Percentiles rank a stretch among this genome's conserved stretches.
phyloP scores from a whole-genome alignment of 1,284 basidiomycete genomes.

The Uromyces viciae-fabae region DNA sequence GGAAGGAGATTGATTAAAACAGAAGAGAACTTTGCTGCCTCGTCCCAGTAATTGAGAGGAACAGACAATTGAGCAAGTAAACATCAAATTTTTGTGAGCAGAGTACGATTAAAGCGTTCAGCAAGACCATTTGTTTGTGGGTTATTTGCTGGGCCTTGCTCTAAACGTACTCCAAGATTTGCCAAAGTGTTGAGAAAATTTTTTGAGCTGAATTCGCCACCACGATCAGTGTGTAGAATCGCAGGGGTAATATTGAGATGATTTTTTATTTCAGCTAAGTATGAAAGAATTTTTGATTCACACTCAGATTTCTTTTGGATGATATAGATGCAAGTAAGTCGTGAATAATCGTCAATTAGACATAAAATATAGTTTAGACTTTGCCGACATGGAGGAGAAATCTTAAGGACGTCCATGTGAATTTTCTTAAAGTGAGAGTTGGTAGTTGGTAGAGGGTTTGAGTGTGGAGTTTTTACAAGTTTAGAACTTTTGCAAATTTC shows the following conservation, averaged over 20 bases:
- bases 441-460: not conserved
- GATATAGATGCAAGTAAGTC: not conserved
- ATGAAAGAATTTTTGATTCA: not conserved
- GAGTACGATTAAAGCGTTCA: not conserved
- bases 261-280: not conserved
- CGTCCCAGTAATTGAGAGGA: constrained; percentile 8
- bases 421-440: not conserved
- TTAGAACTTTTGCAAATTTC: not conserved
- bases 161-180: not conserved
- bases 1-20: constrained; percentile 9
- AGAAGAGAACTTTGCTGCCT: not conserved
- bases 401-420: not conserved
- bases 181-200: not conserved
- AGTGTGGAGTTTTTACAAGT: not conserved
- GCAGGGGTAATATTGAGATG: not conserved
- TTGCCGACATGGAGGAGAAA: not conserved
- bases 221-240: constrained; percentile 9
- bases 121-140: not conserved
- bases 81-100: not conserved
- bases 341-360: constrained; percentile 3
- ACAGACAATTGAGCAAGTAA: not conserved
- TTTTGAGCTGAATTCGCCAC: not conserved
- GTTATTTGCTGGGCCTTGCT: not conserved
- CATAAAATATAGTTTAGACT: constrained; percentile 2
- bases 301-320: not conserved